Evolutionary conservation across 2,329 filamentous ascomycete genomes (phyloP), one percentile per base, ranked within the genome.

Genomic region (Boeremia exigua): DNA sequence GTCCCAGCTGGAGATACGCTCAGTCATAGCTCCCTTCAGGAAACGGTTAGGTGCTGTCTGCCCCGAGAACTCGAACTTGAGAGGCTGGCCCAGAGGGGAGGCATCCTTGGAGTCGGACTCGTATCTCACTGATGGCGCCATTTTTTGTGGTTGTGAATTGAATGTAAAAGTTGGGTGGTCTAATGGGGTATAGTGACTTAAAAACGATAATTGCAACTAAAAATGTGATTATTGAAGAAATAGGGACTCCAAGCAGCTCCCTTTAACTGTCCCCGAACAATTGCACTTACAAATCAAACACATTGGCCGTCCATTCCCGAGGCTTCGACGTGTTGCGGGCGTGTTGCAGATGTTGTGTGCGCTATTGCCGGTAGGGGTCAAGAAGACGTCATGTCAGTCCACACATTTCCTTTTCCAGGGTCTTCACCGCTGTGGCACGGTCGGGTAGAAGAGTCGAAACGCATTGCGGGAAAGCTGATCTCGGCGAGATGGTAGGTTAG

Each of bases 11-110:
- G 85, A 84, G 12, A 89, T 75, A 7, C 81, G 78, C 69, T 90
- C 88, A 2, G 84, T 84, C 87, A 90, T 89, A 37, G 88, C 83
- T 6, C 79, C 85, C 72, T 90, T 90, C 60, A 89, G 71, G 65
- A 89, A 86, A n/a, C 86, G 79, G 68, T 89, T 90, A 37, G 81
- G 82, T 1, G 86, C 86, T 1, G 80, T 82, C 53, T 77, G 80
- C 47, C 81, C 79, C 37, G 81, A 82, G 61, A 80, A 80, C 14
- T 72, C 72, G 58, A 80, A 80, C 29, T 76, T 63, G 44, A 81
- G 71, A n/a, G 78, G 76, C 61, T 80, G 67, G 47, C 70, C 78
- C 54, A 80, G 60, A 9, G 78, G 74, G 1, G 74, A 66, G 19
- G 73, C 60, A 60, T 78, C 76, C 56, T 74, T 74, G 59, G 77